Base-by-base conservation (phyloP, 2,329 filamentous ascomycete genomes). In the Exophiala oligosperma region DNA sequence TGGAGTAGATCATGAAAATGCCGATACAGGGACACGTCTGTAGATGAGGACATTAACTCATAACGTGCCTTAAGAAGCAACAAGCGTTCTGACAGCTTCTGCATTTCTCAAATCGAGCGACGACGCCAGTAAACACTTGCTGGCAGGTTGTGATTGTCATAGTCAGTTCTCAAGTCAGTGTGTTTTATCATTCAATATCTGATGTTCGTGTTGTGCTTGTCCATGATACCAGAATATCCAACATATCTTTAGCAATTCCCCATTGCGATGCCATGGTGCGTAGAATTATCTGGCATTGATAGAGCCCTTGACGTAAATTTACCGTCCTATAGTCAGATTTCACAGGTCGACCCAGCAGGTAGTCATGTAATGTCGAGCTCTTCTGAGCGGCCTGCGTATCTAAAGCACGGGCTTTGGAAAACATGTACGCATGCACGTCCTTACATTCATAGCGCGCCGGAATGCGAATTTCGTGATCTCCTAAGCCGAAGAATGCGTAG, bases 401-500 rank as follows among this genome's bases (percentile, higher is more conserved):
- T 28, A 7, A 28, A 28, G 26, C 26, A 28, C 26, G 26, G 7
- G 49, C 11, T 29, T 23, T 26, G 8, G 37, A 17, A 2, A 43
- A 26, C 17, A 8, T 17, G 35, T 17, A 38, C 26, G 14, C 35
- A 11, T 28, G 24, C 8, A 47, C 40, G 4, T 17, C 17, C 11
- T 54, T 26, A 37, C 51, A 54, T 23, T 54, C 51, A 40, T 21
- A 4, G 17, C 17, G 9, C 3, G 32, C 51, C 8, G 51, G 51
- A 12, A 32, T 41, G 28, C 23, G 23, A 6, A 49, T 26, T 4
- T 21, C 35, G 9, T 24, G 17, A 14, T 55, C 37, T 9, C 43
- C 52, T n/a, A 21, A 24, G 12, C 44, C 40, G 1, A 71, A 73
- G 56, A 76, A 74, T 1, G 72, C 73, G 14, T 71, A 69, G 56